Conservation (phyloP, 495 filamentous ascomycete genomes). For the Aspergillus baeticus region DNA sequence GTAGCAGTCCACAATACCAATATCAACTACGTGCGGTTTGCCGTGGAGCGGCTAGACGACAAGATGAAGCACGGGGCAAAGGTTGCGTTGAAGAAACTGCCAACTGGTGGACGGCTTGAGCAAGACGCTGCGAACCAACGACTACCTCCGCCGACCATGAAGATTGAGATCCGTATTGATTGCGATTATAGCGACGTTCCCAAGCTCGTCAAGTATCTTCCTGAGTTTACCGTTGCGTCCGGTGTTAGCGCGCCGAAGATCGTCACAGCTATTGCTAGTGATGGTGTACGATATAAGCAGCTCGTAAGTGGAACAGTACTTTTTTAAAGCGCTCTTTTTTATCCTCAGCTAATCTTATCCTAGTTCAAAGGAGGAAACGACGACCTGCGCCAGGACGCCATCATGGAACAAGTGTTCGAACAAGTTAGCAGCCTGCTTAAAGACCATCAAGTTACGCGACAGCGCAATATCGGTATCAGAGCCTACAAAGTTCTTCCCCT, state of each 20-base stretch:
- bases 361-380: constrained; percentile 91
- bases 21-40: constrained; percentile 70
- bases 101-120: constrained; percentile 55
- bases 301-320: constrained; percentile 51
- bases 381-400: constrained; percentile 96
- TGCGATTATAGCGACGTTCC: constrained; percentile 77
- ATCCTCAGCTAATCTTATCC: constrained; percentile 8
- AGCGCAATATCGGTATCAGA: constrained; percentile 82
- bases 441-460: constrained; percentile 79
- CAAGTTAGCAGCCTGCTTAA: constrained; percentile 88
- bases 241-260: constrained; percentile 93
- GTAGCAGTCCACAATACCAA: constrained; percentile 68
- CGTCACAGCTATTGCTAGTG: constrained; percentile 69
- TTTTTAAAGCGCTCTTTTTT: not conserved
- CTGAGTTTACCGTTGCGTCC: constrained; percentile 77
- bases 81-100: constrained; percentile 57
- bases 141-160: constrained; percentile 88
- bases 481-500: constrained; percentile 96
- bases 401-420: constrained; percentile 99
- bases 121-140: constrained; percentile 54
- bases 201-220: constrained; percentile 62
- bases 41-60: constrained; percentile 58
- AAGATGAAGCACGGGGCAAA: constrained; percentile 67
- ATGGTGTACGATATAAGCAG: constrained; percentile 81
- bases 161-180: constrained; percentile 69